Evolutionary conservation across 108 stramenopile species (phyloP).

Genomic region (Nannochloropsis oceanica): DNA sequence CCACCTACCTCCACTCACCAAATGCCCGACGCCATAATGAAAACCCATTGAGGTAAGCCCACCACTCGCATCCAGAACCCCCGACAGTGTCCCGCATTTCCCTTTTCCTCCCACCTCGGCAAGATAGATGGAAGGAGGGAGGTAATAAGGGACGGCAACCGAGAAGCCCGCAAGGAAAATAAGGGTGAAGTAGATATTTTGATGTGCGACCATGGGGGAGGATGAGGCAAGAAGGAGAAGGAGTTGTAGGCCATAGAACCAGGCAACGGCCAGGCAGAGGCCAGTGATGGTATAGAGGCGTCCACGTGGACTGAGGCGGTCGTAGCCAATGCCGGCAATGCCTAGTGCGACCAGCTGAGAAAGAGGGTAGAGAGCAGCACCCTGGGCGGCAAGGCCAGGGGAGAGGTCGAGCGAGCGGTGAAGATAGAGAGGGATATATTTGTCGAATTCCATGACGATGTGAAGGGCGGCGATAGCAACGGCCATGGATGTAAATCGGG

Average conservation of each 20-base stretch:
- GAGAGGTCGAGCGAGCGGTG: background rate
- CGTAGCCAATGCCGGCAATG: background rate
- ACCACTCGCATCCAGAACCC: background rate
- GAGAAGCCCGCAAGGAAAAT: background rate
- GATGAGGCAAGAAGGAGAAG: background rate
- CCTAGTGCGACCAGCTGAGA: background rate
- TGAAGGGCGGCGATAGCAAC: background rate
- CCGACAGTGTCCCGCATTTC: background rate
- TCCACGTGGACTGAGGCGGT: background rate
- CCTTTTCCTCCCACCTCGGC: background rate
- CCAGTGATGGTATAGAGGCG: background rate
- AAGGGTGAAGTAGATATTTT: background rate
- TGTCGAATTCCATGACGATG: background rate
- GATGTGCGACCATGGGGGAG: background rate
- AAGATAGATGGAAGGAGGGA: background rate
- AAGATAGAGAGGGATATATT: background rate
- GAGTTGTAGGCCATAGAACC: background rate
- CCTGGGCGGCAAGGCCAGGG: background rate
- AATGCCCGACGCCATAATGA: background rate
- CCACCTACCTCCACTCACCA: background rate
- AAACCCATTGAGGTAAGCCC: background rate
- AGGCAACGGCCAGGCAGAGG: background rate
- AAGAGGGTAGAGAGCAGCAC: background rate
- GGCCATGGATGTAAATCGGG: background rate
- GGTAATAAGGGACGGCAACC: background rate